Evolutionary conservation across 371 early-diverging fungal genomes (phyloP).

Genomic region (Paraphysoderma sedebokerense): DNA sequence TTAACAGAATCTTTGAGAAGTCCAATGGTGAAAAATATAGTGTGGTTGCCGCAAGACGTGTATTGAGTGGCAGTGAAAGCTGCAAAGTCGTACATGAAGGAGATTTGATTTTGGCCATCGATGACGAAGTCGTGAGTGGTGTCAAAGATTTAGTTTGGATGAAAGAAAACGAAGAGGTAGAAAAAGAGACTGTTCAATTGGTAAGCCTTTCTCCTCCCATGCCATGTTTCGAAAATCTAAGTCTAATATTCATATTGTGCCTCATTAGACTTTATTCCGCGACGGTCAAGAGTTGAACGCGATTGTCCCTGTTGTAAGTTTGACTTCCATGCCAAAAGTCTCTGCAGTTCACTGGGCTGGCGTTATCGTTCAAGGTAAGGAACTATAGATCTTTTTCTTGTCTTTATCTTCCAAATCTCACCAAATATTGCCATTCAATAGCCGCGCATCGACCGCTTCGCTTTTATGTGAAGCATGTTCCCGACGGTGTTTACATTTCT

Average conservation of each 20-base stretch:
- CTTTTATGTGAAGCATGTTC: slow-evolving; percentile 2
- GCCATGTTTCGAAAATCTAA: too few species aligned
- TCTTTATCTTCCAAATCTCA: too few species aligned
- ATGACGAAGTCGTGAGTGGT: slow-evolving; percentile 1
- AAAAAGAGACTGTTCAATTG: neutral
- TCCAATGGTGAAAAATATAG: neutral
- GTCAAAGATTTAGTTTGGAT: neutral
- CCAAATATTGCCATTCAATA: too few species aligned
- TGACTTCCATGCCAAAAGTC: neutral
- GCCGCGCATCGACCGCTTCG: slow-evolving; percentile 3
- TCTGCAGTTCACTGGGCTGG: slow-evolving; percentile 6
- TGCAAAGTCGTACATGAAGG: neutral
- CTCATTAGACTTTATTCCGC: slow-evolving; percentile 3
- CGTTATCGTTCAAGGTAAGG: slow-evolving; percentile 4
- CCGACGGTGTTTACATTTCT: slow-evolving; percentile 4
- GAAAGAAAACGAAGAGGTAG: neutral
- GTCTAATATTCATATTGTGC: neutral
- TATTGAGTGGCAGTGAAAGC: neutral
- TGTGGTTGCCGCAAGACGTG: neutral
- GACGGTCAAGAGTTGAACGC: slow-evolving; percentile 1
- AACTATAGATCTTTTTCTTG: too few species aligned
- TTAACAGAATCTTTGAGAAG: slow-evolving; percentile 2
- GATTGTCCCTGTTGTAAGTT: neutral
- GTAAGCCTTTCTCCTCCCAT: too few species aligned
- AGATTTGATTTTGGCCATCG: slow-evolving; percentile 4